phyloP scores from a whole-genome alignment of 2,329 filamentous ascomycete species.

The Aulographum hederae region DNA sequence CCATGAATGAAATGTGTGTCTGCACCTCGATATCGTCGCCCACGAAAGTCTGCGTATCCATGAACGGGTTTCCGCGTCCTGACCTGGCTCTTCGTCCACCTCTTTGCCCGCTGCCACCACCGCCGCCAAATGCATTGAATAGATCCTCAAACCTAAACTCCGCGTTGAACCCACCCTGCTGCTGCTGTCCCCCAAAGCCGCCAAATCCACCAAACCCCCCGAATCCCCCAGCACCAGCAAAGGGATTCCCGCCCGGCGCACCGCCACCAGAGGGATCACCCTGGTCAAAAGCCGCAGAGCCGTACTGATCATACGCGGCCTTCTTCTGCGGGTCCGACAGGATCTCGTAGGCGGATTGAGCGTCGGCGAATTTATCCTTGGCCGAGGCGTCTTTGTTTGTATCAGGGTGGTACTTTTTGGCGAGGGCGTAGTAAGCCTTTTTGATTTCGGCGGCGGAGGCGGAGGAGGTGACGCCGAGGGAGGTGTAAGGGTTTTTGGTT shows the following conservation, averaged over 20 bases:
- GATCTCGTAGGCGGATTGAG: constrained; percentile 85
- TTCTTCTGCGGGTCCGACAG: constrained; percentile 86
- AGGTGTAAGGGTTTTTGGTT: constrained; percentile 64
- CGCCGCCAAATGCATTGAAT: constrained; percentile 68
- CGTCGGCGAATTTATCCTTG: constrained; percentile 87
- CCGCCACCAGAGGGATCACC: constrained; percentile 50
- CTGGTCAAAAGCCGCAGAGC: constrained; percentile 54
- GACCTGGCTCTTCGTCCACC: constrained; percentile 20
- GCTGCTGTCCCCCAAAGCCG: constrained; percentile 25
- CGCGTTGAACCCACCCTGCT: constrained; percentile 48
- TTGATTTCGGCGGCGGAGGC: constrained; percentile 85
- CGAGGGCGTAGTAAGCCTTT: constrained; percentile 92
- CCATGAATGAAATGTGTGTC: constrained; percentile 84
- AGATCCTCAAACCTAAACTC: constrained; percentile 95
- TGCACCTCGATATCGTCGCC: constrained; percentile 94
- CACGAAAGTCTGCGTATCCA: constrained; percentile 67
- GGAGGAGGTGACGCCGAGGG: constrained; percentile 65
- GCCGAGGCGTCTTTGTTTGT: constrained; percentile 91
- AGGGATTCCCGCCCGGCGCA: constrained; percentile 43
- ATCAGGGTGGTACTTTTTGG: constrained; percentile 95
- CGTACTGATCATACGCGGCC: constrained; percentile 80
- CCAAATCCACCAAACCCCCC: constrained; percentile 33
- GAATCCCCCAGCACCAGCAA: constrained; percentile 37
- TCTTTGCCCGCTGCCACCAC: constrained; percentile 23
- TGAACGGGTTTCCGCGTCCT: constrained; percentile 39